Evolutionary conservation across 2,329 filamentous ascomycete genomes (phyloP), one percentile per base, ranked within the genome.

Genomic region (Cytospora chrysosperma): DNA sequence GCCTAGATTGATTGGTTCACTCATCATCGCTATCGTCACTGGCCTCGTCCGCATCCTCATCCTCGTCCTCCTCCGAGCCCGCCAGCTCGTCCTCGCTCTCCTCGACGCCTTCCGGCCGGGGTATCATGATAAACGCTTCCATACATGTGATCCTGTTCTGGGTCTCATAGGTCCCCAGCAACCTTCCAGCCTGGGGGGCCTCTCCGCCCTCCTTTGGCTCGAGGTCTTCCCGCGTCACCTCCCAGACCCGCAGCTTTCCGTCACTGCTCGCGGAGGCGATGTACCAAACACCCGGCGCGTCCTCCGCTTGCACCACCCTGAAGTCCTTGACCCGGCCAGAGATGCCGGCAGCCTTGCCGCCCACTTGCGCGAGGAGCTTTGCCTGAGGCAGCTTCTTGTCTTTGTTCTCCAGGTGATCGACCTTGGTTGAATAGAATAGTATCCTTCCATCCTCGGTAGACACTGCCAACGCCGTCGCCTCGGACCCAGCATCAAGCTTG

Each of bases 371-470:
- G 15, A 95, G 73, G 21, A 90, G 81, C 70, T 86, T 85, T 47
- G 90, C 90, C 24, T 86, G 81, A 8, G 83, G 78, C 54, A 88
- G 76, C 12, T 59, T 56, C 17, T 30, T 21, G 26, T 27, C 50
- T 49, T 51, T 65, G 49, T 40, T 56, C 26, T 73, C 72, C 7
- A 85, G 70, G 65, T 85, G 80, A 12, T 78, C 77, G 0, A 76
- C 74, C 55, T 79, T 82, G 2, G 92, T 93, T 43, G 89, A 89
- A 74, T 92, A 96, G 74, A 98, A 92, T 58, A 96, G 72, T 40
- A 98, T 83, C 59, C 91, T 84, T 0, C 95, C 95, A 73, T 98
- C 94, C 74, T 98, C 95, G 0, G 95, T 97, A 1, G 92, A 92
- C 1, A 95, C 81, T 0, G 89, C 88, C 50, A 98, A 76, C 7